Evolutionary conservation across 2,329 filamentous ascomycete genomes (phyloP), one percentile per base, ranked within the genome.

Genomic region (Ophiostoma fasciatum): DNA sequence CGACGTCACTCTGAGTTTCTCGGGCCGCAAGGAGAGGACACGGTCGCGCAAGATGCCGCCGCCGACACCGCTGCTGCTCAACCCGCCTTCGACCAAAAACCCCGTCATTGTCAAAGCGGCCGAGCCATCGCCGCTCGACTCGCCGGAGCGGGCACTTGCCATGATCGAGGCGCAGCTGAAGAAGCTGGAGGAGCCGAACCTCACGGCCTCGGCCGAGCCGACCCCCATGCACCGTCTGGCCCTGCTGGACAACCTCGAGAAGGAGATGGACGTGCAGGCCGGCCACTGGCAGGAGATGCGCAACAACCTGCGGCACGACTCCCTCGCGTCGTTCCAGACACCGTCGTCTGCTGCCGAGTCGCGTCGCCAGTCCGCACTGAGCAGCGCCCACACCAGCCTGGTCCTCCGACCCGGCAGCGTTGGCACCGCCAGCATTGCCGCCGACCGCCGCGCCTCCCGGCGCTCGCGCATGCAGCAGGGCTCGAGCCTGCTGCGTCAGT

Each of bases 211-310:
- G 23, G 55, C 55, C 12, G 51, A 52, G 1, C 57, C 56, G 36
- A 62, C 53, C 42, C 53, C 61, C 20, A 54, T 56, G 12, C 58
- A 58, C 37, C 57, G 62, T 20, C 53, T 68, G 39, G 61, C 58
- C 23, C 58, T 76, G 4, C 55, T 79, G 2, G 64, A 70, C 22
- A 66, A 72, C 40, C 55, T 79, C 2, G 74, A 79, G 48, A 59
- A 57, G 41, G 74, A 79, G 50, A 71, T 78, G 63, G 69, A 65
- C 1, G 51, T 62, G 43, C 68, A 78, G 48, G 70, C 74, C 48
- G 61, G 60, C 36, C 64, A 68, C 44, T 78, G 74, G 74, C 63
- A 68, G 38, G 56, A 64, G 33, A 63, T 77, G 54, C 69, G 71
- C 38, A 55, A 63, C 19, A 62, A 65, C 26, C 49, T 74, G 28